Evolutionary conservation across 169 alveolate species (phyloP).

Genomic region (Cryptosporidium ryanae): DNA sequence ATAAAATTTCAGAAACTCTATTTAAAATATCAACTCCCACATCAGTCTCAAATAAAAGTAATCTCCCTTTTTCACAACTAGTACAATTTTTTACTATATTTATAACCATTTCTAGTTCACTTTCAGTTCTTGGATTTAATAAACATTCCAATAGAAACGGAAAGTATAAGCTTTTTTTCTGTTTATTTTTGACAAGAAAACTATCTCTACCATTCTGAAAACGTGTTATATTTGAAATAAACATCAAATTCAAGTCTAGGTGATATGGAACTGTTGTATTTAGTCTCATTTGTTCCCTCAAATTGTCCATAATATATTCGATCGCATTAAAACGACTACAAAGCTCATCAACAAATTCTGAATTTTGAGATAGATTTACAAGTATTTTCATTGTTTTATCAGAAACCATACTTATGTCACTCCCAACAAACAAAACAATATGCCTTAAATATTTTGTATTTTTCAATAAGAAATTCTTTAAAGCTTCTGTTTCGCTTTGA

Average conservation of each 20-base stretch:
- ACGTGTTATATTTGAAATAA: constrained; percentile 64
- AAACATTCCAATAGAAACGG: constrained; percentile 36
- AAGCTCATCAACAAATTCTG: constrained; percentile 30
- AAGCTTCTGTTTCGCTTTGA: constrained; percentile 46
- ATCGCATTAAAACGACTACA: constrained; percentile 27
- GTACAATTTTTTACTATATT: constrained; percentile 56
- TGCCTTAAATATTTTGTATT: constrained; percentile 17
- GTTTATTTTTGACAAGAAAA: constrained; percentile 3
- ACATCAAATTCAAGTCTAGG: constrained; percentile 22
- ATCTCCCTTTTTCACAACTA: constrained; percentile 32
- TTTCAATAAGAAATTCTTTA: background rate
- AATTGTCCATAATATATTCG: constrained; percentile 54
- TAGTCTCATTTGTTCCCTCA: constrained; percentile 48
- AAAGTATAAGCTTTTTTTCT: constrained; percentile 23
- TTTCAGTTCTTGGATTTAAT: constrained; percentile 2
- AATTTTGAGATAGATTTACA: constrained; percentile 52
- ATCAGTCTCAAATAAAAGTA: constrained; percentile 8
- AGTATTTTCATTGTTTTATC: constrained; percentile 21
- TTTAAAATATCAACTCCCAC: constrained; percentile 49
- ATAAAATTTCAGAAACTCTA: constrained; percentile 12
- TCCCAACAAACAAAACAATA: constrained; percentile 25
- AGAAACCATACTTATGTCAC: constrained; percentile 6
- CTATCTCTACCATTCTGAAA: constrained; percentile 30
- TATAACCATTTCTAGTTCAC: constrained; percentile 26
- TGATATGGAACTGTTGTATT: constrained; percentile 46